Evolutionary conservation across 192 early-diverging fungal genomes (phyloP).

Genomic region (Endogone sp.): DNA sequence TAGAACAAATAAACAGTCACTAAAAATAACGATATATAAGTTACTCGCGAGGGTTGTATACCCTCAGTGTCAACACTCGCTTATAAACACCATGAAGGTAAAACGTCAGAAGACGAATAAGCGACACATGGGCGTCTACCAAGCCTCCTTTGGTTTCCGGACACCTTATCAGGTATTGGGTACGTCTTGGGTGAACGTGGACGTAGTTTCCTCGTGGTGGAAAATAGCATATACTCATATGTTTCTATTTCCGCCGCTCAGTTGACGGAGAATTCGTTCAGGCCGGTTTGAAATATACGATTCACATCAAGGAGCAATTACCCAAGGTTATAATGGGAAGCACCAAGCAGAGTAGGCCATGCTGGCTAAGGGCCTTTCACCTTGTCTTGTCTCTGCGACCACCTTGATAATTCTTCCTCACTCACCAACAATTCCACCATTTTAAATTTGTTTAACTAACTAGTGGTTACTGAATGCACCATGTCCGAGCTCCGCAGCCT

Average conservation of each 20-base stretch:
- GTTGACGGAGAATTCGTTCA: constrained; percentile 84
- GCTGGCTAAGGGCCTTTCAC: not conserved
- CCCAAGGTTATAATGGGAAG: constrained; percentile 60
- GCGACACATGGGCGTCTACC: constrained; percentile 79
- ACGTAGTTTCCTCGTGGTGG: constrained; percentile 3
- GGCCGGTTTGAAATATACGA: constrained; percentile 55
- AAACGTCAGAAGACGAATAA: constrained; percentile 82
- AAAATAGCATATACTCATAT: constrained; percentile 4
- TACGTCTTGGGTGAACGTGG: constrained; percentile 24
- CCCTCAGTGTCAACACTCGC: no score
- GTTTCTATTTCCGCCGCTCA: no score
- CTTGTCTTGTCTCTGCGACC: constrained; percentile 2
- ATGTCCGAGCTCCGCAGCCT: constrained; percentile 65
- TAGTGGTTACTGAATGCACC: constrained; percentile 69
- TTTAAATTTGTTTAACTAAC: not conserved
- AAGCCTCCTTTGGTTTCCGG: constrained; percentile 77
- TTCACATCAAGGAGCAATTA: constrained; percentile 60
- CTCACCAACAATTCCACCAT: not conserved
- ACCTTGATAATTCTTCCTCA: constrained; percentile 3
- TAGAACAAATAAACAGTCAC: no score
- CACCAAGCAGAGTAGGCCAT: constrained; percentile 58
- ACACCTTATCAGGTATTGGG: constrained; percentile 89
- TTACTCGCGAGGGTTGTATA: no score
- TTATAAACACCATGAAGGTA: constrained; percentile 61
- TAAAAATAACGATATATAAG: no score